Evolutionary conservation across 441 rosid species (phyloP), one percentile per base, ranked within the genome.

Genomic region (Populus hybrid): DNA sequence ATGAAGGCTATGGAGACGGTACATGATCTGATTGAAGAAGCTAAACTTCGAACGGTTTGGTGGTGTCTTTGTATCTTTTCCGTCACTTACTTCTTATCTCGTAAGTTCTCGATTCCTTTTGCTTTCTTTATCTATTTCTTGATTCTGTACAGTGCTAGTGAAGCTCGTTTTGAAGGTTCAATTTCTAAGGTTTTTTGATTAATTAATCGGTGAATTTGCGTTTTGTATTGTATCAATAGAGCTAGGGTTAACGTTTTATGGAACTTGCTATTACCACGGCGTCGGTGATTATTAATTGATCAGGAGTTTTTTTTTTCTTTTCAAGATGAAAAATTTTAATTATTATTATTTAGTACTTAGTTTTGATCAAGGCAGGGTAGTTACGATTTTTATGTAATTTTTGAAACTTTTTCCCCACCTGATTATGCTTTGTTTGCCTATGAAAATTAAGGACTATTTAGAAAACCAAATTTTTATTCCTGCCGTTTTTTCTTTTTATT

Each of bases 11-110:
- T 91, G 92, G 93, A 91, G 88, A 92, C 89, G 75, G 86, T 96
- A 82, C 89, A 92, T 78, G 98, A 96, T 93, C 98, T 96, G 84
- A 87, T 96, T 77, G 98, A 96, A 78, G 99, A 96, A 79, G 98
- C 94, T 28, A 93, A 94, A 84, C 42, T 89, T 67, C 90, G 98
- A 10, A 87, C 92, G 77, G 88, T 93, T 46, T 92, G 93, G 92
- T 96, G 99, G 98, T 86, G 86, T 7, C 77, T 96, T 20, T 91
- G 91, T 77, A 80, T 94, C 85, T 96, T 93, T 80, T 77, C 87
- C 75, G 84, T 92, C 77, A 88, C 96, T 28, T 96, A 96, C 88
- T 86, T 91, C 84, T 82, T 96, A 72, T 88, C 98, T 24, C 97
- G 99, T 96, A 85, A 86, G 97, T 81, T 40, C n/a, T 2, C 35